A percentile compares a stretch with the other conserved stretches of the same genome.
Conservation (phyloP, 768 basidiomycete genomes). For the Hypsizygus marmoreus region DNA sequence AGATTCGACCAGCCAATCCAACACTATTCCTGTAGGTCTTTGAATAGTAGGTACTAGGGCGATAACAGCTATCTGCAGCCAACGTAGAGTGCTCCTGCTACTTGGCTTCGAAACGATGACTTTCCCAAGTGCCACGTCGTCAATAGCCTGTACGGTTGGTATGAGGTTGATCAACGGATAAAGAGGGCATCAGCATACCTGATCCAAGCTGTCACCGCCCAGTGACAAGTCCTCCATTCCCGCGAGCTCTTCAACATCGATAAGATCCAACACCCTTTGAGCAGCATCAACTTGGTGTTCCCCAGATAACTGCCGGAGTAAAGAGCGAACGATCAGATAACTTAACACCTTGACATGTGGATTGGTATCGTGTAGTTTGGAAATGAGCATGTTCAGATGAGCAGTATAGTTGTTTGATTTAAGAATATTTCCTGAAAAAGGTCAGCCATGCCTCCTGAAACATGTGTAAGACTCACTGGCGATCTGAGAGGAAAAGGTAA, state of each 20-base stretch:
- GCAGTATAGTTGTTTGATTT: constrained; percentile 43
- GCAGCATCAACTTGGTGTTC: constrained; percentile 61
- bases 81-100: constrained; percentile 53
- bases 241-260: constrained; percentile 48
- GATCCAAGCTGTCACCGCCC: constrained; percentile 28
- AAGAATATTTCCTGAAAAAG: constrained; percentile 61
- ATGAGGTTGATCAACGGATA: neutral
- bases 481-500: constrained; percentile 57
- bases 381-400: constrained; percentile 52
- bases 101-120: constrained; percentile 61
- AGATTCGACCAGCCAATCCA: constrained; percentile 55
- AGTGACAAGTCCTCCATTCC: constrained; percentile 42
- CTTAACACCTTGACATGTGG: constrained; percentile 58
- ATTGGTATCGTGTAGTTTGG: constrained; percentile 49
- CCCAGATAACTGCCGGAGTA: constrained; percentile 58
- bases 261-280: constrained; percentile 43
- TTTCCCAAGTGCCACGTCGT: constrained; percentile 46
- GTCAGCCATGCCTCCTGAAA: constrained; percentile 8
- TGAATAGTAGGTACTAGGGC: constrained; percentile 50
- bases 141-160: constrained; percentile 37
- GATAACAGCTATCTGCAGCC: constrained; percentile 61
- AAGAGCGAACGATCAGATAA: constrained; percentile 61
- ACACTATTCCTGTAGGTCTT: constrained; percentile 37
- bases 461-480: constrained; percentile 51
- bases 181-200: constrained; percentile 26